phyloP scores from a whole-genome alignment of 1,284 basidiomycete species.

The Tremellales sp. region DNA sequence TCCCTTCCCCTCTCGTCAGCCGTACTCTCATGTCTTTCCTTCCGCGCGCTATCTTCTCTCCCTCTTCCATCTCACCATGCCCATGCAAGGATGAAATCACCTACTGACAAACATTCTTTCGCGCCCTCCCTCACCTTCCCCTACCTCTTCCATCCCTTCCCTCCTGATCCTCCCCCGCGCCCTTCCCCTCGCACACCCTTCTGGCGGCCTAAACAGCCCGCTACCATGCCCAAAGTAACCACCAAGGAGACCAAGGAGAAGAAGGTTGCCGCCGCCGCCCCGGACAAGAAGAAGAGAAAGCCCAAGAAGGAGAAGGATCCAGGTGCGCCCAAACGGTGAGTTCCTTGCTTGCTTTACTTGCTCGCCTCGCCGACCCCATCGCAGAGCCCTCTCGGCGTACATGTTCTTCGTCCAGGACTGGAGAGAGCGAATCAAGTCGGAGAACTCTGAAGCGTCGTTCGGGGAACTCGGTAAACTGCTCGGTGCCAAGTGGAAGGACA shows the following conservation, averaged over 20 bases:
- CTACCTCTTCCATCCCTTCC: not conserved
- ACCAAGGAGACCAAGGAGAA: conserved; percentile 56
- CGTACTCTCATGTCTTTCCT: too few relatives aligned
- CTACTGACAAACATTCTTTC: not conserved
- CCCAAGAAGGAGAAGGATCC: conserved; percentile 49
- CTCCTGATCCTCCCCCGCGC: too few relatives aligned
- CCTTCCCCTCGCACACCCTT: too few relatives aligned
- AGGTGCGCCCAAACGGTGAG: conserved; percentile 46
- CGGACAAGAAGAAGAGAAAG: conserved; percentile 6
- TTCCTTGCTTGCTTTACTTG: conserved; percentile 3
- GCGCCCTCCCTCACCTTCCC: not conserved
- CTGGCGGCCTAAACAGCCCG: conserved; percentile 12
- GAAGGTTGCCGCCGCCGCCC: conserved; percentile 52
- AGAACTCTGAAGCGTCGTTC: conserved; percentile 91
- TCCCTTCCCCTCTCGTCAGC: too few relatives aligned
- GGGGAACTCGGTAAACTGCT: conserved; percentile 88
- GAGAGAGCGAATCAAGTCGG: conserved; percentile 88
- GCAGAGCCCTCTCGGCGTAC: conserved; percentile 82
- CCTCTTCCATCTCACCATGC: not conserved
- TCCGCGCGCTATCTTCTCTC: too few relatives aligned
- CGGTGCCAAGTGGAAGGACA: conserved; percentile 85
- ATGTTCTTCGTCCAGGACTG: conserved; percentile 98
- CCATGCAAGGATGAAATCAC: not conserved
- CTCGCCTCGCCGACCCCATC: not conserved
- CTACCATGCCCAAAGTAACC: conserved; percentile 69